These are phyloP conservation scores for Colletotrichum melonis DNA, from an alignment of 2,329 filamentous ascomycete genomes.

Conservation along the genomic window DNA sequence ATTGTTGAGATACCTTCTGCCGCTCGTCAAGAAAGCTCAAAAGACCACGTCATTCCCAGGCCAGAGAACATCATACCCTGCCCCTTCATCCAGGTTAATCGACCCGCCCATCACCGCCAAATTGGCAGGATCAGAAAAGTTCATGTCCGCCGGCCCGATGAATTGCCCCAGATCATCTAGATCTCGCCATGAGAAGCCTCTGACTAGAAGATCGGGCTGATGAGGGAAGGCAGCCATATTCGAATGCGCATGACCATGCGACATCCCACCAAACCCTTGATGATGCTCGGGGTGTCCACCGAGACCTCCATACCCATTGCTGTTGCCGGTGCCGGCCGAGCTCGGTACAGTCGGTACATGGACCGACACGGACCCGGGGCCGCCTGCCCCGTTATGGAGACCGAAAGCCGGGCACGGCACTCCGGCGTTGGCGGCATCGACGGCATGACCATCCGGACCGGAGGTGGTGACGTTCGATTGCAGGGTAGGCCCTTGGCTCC, in stretches of 20 bases:
- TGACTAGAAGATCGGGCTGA: conserved; percentile 46
- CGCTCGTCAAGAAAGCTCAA: neutral
- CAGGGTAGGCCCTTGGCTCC: conserved; percentile 33
- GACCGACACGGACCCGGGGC: neutral
- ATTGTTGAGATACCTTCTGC: too few species aligned
- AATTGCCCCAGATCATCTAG: conserved; percentile 70
- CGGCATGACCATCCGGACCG: neutral
- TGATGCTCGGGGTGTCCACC: neutral
- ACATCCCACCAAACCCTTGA: conserved; percentile 41
- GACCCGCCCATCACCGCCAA: conserved; percentile 10
- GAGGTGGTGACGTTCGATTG: neutral
- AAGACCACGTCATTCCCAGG: conserved; percentile 26
- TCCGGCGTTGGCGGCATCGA: neutral
- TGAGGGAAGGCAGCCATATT: neutral
- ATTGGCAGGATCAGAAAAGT: conserved; percentile 10
- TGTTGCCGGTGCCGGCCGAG: neutral
- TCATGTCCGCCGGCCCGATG: conserved; percentile 38
- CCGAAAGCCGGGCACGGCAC: neutral
- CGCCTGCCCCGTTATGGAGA: neutral
- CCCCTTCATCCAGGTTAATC: conserved; percentile 12
- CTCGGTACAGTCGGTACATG: neutral
- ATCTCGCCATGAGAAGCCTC: conserved; percentile 72
- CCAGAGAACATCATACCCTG: conserved; percentile 30
- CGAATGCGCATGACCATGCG: conserved; percentile 46
- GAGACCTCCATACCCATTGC: neutral